A percentile compares a stretch with the other conserved stretches of the same genome.
These are phyloP conservation scores for Cercospora sesami DNA, from an alignment of 2,329 filamentous ascomycete genomes.

Conservation along the genomic window DNA sequence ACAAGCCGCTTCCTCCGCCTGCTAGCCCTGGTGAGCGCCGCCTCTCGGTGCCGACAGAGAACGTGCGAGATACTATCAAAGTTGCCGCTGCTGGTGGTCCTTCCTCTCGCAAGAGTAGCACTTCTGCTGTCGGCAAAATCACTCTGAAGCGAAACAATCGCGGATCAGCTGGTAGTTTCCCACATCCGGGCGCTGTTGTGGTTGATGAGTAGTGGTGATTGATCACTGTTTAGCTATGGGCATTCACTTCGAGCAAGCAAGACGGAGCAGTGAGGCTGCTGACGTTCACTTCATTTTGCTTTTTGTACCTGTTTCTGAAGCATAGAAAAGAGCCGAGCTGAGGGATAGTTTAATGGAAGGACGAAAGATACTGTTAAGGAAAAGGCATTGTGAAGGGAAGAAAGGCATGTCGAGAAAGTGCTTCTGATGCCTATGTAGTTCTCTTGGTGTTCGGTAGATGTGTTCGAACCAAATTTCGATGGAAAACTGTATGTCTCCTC, in stretches of 20 bases:
- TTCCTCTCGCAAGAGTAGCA: not conserved
- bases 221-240: not conserved
- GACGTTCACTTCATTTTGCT: not conserved
- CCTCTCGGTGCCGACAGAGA: not conserved
- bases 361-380: not conserved
- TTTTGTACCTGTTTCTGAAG: not conserved
- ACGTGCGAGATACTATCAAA: not conserved
- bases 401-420: not conserved
- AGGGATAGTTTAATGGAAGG: not conserved
- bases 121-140: not conserved
- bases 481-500: not conserved
- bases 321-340: not conserved
- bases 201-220: not conserved
- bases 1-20: not conserved
- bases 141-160: not conserved
- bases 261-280: not conserved
- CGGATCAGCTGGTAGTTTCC: conserved; percentile 1
- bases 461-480: not conserved
- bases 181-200: conserved; percentile 9
- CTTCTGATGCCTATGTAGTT: not conserved
- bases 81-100: not conserved
- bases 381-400: not conserved
- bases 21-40: not conserved
- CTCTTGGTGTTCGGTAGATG: not conserved
- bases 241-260: not conserved